Base-by-base conservation (phyloP, 1,284 basidiomycete species). In the Rhizoctonia solani region DNA sequence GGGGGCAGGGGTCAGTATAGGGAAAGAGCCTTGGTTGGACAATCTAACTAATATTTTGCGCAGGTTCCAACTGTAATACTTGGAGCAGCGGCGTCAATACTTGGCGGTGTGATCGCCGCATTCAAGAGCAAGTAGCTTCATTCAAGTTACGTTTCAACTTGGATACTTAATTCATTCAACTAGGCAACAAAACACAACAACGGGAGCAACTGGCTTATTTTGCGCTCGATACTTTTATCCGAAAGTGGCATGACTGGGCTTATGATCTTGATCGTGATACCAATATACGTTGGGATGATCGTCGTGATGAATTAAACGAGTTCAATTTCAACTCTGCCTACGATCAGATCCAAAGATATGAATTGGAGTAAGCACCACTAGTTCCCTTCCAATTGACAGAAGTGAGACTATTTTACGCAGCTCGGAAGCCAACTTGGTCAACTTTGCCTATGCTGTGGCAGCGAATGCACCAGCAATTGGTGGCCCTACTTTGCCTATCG, bases 191-290 rank as follows among this genome's bases (percentile, higher is more conserved):
- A 29, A 50, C 58, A 29, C 58, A 61, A 25, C 58, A 61, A 27
- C 46, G 58, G 4, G 58, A 61, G 29, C 58, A 61, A 21, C 46
- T 61, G n/a, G 37, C 46, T 6, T 61, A 61, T 30, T 61, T 61
- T 50, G 46, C 58, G 9, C 58, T 61, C 13, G 58, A 61, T 32
- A 61, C 58, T 2, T 61, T 61, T 32, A 50, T 61, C 13, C 58
- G 58, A 29, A 61, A 61, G 32, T 61, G 58, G 58, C 58, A 46
- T 21, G 58, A 61, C 29, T 61, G 58, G 58, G 58, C 58, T 2
- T 50, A 61, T 19, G 58, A 61, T n/a, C 32, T 61, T 19, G 58
- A 61, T 4, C 46, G 58, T 3, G 32, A 50, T 9, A 50, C 41
- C 2, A 61, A 50, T 25, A 8, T 32, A 1, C 58, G 41, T 29